Conservation (phyloP, 331 rosid genomes). For the Ulmus americana region DNA sequence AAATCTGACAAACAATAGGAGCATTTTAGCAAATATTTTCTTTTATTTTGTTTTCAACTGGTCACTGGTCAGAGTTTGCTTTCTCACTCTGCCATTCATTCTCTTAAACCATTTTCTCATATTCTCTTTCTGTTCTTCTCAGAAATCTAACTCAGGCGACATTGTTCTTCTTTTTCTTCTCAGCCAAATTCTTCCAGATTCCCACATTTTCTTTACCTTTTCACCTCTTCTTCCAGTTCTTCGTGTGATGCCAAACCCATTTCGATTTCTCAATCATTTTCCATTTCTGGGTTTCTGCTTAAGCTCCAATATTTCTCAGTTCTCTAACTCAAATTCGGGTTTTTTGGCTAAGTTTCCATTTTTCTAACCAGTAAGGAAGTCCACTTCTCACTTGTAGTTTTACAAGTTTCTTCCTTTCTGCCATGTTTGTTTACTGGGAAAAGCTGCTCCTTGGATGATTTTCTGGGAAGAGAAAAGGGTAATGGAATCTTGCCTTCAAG, state of each 20-base stretch:
- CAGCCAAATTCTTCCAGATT: constrained; percentile 5
- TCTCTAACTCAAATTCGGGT: background rate
- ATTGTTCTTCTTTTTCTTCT: constrained; percentile 2
- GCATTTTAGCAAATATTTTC: no score
- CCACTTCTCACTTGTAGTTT: background rate
- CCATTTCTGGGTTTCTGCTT: background rate
- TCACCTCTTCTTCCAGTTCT: background rate
- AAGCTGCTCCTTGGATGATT: constrained; percentile 5
- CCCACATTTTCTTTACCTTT: constrained; percentile 1
- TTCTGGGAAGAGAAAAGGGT: constrained; percentile 3
- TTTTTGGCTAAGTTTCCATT: background rate
- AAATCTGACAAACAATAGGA: no score
- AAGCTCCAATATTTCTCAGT: constrained; percentile 1
- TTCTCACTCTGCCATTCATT: constrained; percentile 9
- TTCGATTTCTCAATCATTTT: constrained; percentile 10
- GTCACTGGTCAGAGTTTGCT: background rate
- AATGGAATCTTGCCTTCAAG: background rate
- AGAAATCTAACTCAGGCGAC: constrained; percentile 15
- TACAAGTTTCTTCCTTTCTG: constrained; percentile 4
- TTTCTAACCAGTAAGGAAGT: background rate
- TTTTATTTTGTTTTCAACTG: background rate
- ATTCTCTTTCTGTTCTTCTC: constrained; percentile 1
- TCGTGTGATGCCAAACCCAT: constrained; percentile 4
- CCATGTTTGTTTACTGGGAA: constrained; percentile 9
- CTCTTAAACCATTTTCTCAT: background rate